phyloP scores from a whole-genome alignment of 192 early-diverging fungal genomes.

The Podila clonocystis region DNA sequence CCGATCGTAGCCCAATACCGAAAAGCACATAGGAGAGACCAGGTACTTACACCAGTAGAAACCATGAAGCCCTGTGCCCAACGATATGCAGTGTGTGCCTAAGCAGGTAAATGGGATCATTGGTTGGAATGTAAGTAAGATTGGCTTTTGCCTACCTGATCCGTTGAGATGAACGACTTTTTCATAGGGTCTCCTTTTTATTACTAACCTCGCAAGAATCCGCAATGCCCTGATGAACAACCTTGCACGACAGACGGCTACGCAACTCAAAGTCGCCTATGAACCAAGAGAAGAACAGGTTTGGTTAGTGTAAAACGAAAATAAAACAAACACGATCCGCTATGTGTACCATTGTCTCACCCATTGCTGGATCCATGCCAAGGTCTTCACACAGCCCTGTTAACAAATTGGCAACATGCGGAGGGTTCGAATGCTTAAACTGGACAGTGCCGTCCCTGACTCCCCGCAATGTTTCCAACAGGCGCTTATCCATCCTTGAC shows the following conservation, averaged over 20 bases:
- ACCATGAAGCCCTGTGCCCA: constrained; percentile 44
- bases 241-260: constrained; percentile 59
- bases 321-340: neutral
- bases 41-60: constrained; percentile 33
- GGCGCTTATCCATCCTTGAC: constrained; percentile 63
- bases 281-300: neutral
- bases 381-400: constrained; percentile 47
- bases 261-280: constrained; percentile 38
- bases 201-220: constrained; percentile 56
- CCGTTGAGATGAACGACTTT: no score
- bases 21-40: no score
- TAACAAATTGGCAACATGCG: constrained; percentile 48
- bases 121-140: neutral
- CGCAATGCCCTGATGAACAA: constrained; percentile 60
- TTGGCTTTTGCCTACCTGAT: neutral
- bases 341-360: constrained; percentile 1
- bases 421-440: constrained; percentile 47
- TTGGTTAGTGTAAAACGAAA: neutral
- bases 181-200: neutral
- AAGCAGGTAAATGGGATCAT: neutral
- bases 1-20: no score
- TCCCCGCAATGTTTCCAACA: constrained; percentile 57
- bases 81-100: constrained; percentile 44
- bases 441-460: constrained; percentile 51
- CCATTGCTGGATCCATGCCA: constrained; percentile 41